Evolutionary conservation across 2,329 filamentous ascomycete species (phyloP).

Genomic region (Phialophora expanda): DNA sequence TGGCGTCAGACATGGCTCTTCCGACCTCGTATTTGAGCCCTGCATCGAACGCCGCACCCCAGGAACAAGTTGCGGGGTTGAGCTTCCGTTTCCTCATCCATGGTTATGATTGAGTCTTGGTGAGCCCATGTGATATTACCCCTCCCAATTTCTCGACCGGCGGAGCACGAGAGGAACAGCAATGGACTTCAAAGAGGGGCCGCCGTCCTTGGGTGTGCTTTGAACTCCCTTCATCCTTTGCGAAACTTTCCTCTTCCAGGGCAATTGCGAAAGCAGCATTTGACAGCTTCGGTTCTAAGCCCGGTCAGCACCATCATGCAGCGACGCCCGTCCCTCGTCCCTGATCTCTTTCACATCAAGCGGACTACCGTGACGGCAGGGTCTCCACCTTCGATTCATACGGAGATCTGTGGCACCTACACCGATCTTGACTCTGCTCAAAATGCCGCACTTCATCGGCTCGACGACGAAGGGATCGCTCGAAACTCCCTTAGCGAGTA

Average conservation of each 20-base stretch:
- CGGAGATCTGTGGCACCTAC: slow-evolving; percentile 29
- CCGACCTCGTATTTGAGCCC: slow-evolving; percentile 14
- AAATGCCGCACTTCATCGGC: slow-evolving; percentile 19
- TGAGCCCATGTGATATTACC: neutral
- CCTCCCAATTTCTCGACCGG: neutral
- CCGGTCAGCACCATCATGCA: slow-evolving; percentile 14
- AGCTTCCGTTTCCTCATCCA: slow-evolving; percentile 6
- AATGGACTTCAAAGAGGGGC: neutral
- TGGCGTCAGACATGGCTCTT: neutral
- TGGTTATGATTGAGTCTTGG: slow-evolving; percentile 1
- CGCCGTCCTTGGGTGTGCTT: neutral
- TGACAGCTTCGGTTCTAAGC: neutral
- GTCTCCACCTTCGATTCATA: slow-evolving; percentile 23
- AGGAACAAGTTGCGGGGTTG: slow-evolving; percentile 12
- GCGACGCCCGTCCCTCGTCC: slow-evolving; percentile 25
- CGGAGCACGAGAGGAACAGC: neutral
- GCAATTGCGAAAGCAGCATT: neutral
- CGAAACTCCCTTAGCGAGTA: slow-evolving; percentile 17
- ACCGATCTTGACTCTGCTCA: slow-evolving; percentile 26
- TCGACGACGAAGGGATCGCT: slow-evolving; percentile 26
- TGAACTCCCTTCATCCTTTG: neutral
- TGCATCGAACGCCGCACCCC: slow-evolving; percentile 3
- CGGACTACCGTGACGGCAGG: slow-evolving; percentile 23
- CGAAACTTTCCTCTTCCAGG: neutral
- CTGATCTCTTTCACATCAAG: slow-evolving; percentile 28